phyloP scores from a whole-genome alignment of 768 basidiomycete species.

The Agrocybe pediades region DNA sequence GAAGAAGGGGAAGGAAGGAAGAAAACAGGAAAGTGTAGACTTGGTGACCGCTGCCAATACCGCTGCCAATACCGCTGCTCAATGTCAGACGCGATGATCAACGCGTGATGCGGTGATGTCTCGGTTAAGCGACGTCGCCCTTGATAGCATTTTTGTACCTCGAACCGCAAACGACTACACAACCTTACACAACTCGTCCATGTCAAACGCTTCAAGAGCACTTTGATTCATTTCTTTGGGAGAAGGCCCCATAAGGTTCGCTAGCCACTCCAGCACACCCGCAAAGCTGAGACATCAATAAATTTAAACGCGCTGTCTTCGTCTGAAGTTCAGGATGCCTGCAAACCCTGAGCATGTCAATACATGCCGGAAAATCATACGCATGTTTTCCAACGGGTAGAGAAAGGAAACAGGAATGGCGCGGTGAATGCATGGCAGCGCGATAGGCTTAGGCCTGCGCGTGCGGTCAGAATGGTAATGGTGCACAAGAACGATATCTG shows the following conservation, averaged over 20 bases:
- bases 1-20: not conserved
- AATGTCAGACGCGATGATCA: not conserved
- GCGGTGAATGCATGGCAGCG: conserved; percentile 12
- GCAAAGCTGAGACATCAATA: too few relatives aligned
- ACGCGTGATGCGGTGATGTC: not conserved
- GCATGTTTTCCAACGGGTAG: not conserved
- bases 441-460: conserved; percentile 6
- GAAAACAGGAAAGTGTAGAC: not conserved
- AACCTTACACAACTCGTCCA: too few relatives aligned
- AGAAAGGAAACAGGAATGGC: not conserved
- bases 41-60: not conserved
- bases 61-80: not conserved
- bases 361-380: too few relatives aligned
- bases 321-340: too few relatives aligned
- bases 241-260: too few relatives aligned
- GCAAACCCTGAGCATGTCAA: too few relatives aligned
- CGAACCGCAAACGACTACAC: not conserved
- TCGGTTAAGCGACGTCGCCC: not conserved
- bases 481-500: too few relatives aligned
- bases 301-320: too few relatives aligned
- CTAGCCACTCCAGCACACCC: too few relatives aligned
- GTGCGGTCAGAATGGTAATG: too few relatives aligned
- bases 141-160: not conserved
- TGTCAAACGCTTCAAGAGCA: too few relatives aligned
- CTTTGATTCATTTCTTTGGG: too few relatives aligned